Conservation (phyloP, 73 alveolate species). For the Breviolum minutum region DNA sequence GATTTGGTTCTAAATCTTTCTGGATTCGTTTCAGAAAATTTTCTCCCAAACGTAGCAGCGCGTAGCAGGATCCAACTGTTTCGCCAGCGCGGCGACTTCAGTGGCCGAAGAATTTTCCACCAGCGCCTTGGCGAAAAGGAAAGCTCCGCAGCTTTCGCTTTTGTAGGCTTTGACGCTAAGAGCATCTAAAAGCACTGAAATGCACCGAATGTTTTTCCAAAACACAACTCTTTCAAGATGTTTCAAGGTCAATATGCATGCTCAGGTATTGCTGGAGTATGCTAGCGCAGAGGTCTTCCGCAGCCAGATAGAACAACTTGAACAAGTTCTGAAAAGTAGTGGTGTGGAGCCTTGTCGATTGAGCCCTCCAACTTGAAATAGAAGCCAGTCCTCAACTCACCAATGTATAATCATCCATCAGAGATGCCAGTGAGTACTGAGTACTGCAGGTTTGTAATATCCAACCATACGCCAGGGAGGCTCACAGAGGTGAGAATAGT, state of each 20-base stretch:
- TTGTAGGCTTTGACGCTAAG: background rate
- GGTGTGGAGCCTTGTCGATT: slow-evolving; percentile 31
- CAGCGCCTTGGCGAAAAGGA: background rate
- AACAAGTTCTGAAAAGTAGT: background rate
- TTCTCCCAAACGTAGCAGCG: background rate
- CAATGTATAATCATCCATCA: too few relatives aligned
- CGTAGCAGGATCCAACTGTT: slow-evolving; percentile 59
- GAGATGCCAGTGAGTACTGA: too few relatives aligned
- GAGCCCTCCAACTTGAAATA: background rate
- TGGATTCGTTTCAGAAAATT: background rate
- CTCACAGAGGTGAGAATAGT: too few relatives aligned
- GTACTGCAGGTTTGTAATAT: too few relatives aligned
- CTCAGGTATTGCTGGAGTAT: slow-evolving; percentile 65
- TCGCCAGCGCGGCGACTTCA: slow-evolving; percentile 54
- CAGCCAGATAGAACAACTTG: slow-evolving; percentile 51
- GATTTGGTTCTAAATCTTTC: too few relatives aligned
- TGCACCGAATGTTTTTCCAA: too few relatives aligned
- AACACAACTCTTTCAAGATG: background rate
- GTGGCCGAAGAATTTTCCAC: slow-evolving; percentile 60
- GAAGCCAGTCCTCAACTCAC: too few relatives aligned
- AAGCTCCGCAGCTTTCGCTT: background rate
- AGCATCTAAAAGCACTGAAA: too few relatives aligned
- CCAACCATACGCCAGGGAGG: too few relatives aligned
- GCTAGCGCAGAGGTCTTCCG: slow-evolving; percentile 91
- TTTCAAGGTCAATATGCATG: background rate